Evolutionary conservation across 225 moss, liverwort and hornwort genomes (phyloP).

Genomic region (Polytrichum commune): DNA sequence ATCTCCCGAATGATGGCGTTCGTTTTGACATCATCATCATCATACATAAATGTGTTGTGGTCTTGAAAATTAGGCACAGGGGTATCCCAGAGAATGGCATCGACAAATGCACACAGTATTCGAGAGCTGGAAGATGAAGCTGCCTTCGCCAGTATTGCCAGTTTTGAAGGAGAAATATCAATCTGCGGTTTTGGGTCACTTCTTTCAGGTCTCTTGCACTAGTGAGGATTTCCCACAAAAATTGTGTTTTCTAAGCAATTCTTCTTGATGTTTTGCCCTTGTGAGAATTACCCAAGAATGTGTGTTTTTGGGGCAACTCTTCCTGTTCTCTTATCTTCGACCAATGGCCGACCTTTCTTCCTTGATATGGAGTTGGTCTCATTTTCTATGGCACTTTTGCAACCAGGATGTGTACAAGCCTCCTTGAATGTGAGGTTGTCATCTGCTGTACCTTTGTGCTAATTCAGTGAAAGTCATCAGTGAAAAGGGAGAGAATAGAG

Average conservation of each 20-base stretch:
- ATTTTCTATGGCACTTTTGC: too few relatives aligned
- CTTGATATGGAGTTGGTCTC: too few relatives aligned
- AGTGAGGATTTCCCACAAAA: too few relatives aligned
- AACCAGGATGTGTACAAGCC: too few relatives aligned
- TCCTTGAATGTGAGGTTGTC: too few relatives aligned
- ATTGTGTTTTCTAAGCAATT: background rate
- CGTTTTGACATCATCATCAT: too few relatives aligned
- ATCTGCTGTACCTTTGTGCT: too few relatives aligned
- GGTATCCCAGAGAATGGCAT: background rate
- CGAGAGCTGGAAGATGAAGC: slow-evolving; percentile 63
- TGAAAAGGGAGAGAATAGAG: too few relatives aligned
- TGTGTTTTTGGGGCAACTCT: background rate
- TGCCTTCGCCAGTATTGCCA: slow-evolving; percentile 52
- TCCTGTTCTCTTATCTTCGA: background rate
- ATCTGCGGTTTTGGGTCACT: slow-evolving; percentile 95
- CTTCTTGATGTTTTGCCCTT: slow-evolving; percentile 54
- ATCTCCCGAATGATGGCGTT: too few relatives aligned
- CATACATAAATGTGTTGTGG: background rate
- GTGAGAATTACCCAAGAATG: background rate
- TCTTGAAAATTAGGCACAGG: slow-evolving; percentile 14
- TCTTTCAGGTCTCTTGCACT: slow-evolving; percentile 61
- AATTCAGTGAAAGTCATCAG: too few relatives aligned
- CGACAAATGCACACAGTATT: background rate
- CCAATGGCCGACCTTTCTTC: background rate
- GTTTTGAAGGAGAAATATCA: slow-evolving; percentile 57